Percentiles rank a stretch among this genome's conserved stretches.
phyloP scores from a whole-genome alignment of 148 eudicot species.

The Linanthus parryae region DNA sequence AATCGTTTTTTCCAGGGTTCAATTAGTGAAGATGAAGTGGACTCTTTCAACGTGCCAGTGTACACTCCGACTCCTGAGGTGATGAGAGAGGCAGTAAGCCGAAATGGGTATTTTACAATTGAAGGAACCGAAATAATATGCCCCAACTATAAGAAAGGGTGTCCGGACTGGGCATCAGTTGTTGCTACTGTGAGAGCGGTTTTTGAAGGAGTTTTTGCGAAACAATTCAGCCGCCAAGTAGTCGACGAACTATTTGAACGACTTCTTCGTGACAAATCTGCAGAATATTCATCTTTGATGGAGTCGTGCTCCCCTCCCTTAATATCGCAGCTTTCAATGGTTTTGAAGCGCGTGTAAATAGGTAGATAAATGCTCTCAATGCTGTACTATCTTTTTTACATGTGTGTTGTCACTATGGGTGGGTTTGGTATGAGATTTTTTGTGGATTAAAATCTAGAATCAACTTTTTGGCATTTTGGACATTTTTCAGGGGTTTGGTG shows the following conservation, averaged over 20 bases:
- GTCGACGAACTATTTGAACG: constrained; percentile 6
- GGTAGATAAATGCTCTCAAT: too few species aligned
- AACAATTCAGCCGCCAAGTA: constrained; percentile 6
- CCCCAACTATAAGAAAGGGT: background rate
- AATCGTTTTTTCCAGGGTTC: background rate
- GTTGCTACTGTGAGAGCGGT: background rate
- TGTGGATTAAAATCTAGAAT: too few species aligned
- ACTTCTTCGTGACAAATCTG: background rate
- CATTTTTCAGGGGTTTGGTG: too few species aligned
- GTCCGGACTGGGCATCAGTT: background rate
- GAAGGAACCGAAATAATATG: constrained; percentile 1
- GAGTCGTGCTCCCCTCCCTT: too few species aligned
- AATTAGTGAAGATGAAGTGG: constrained; percentile 2
- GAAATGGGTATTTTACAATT: constrained; percentile 11
- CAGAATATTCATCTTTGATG: too few species aligned
- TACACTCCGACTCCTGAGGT: constrained; percentile 5
- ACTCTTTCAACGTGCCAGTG: constrained; percentile 13
- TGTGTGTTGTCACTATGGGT: too few species aligned
- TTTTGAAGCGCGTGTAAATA: too few species aligned
- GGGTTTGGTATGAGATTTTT: too few species aligned
- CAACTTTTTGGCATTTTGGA: too few species aligned
- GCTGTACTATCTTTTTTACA: too few species aligned
- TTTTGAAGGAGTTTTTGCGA: constrained; percentile 1
- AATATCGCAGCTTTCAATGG: too few species aligned
- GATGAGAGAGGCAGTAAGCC: background rate